These are phyloP conservation scores for Penicillium cosmopolitanum DNA, from an alignment of 495 filamentous ascomycete genomes.

Conservation along the genomic window DNA sequence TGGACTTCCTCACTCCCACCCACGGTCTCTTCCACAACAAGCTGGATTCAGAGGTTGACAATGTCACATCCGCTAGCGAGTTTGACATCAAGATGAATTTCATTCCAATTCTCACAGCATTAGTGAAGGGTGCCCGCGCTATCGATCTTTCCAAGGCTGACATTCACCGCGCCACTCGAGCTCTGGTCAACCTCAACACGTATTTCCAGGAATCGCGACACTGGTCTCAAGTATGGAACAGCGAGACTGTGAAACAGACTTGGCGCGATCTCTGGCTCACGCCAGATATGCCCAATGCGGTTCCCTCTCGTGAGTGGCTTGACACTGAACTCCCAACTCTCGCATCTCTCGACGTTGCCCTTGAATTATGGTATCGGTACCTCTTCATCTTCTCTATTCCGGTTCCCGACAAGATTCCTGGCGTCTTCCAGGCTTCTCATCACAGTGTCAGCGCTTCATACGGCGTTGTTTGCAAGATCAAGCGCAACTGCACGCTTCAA, in stretches of 20 bases:
- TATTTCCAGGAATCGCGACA: conserved; percentile 64
- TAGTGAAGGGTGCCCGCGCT: conserved; percentile 62
- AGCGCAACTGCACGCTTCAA: conserved; percentile 61
- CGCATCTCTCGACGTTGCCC: conserved; percentile 55
- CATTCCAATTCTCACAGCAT: conserved; percentile 61
- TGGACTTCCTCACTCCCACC: conserved; percentile 64
- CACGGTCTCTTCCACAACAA: conserved; percentile 67
- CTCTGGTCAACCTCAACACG: conserved; percentile 62
- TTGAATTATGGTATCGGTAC: conserved; percentile 67
- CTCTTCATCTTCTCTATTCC: conserved; percentile 73
- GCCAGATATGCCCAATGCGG: conserved; percentile 57
- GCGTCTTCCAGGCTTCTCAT: conserved; percentile 69
- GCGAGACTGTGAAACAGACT: conserved; percentile 59
- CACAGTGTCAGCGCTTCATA: conserved; percentile 68
- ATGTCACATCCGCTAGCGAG: conserved; percentile 54
- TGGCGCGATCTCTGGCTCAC: conserved; percentile 67
- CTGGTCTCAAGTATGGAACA: conserved; percentile 68
- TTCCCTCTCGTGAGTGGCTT: conserved; percentile 57
- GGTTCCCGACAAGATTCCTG: conserved; percentile 63
- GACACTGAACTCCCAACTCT: conserved; percentile 63
- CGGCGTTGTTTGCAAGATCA: conserved; percentile 68
- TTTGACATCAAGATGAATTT: conserved; percentile 64
- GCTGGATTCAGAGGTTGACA: conserved; percentile 63
- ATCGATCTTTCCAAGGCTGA: conserved; percentile 52
- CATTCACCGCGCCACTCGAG: conserved; percentile 59